phyloP scores from a whole-genome alignment of 352 stramenopile genomes.

The Phytopythium vexans region DNA sequence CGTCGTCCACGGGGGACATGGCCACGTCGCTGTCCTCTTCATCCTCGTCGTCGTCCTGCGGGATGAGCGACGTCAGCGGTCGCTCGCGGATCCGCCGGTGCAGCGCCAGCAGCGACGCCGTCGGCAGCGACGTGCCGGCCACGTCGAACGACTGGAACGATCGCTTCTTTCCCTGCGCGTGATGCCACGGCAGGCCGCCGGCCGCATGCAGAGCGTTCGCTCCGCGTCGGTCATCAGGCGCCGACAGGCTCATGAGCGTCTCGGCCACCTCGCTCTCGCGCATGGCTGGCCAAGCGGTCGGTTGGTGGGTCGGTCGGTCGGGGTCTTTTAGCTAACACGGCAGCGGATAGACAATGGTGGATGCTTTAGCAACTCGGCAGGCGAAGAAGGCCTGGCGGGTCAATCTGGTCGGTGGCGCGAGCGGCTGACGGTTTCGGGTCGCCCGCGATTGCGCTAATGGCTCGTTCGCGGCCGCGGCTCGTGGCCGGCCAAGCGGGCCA shows the following conservation, averaged over 20 bases:
- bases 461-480: neutral
- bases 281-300: conserved; percentile 19
- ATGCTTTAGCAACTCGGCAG: neutral
- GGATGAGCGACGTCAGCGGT: conserved; percentile 74
- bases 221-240: conserved; percentile 67
- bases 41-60: conserved; percentile 20
- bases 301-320: conserved; percentile 8
- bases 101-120: conserved; percentile 47
- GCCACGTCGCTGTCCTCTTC: conserved; percentile 27
- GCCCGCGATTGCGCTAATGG: conserved; percentile 1
- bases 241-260: conserved; percentile 79
- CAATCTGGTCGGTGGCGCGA: neutral
- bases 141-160: conserved; percentile 38
- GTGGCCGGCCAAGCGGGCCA: too few species aligned
- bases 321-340: neutral
- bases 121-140: conserved; percentile 47
- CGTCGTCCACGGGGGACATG: conserved; percentile 17
- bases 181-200: conserved; percentile 50
- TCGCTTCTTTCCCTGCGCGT: conserved; percentile 40
- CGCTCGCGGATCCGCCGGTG: conserved; percentile 57
- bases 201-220: conserved; percentile 48
- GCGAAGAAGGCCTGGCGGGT: neutral
- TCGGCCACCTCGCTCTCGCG: conserved; percentile 72
- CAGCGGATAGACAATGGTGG: neutral
- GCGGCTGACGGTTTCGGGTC: neutral